Percentiles rank a stretch among this genome's conserved stretches.
Evolutionary conservation across 371 early-diverging fungal genomes (phyloP).

Genomic region (Mucor irregularis): DNA sequence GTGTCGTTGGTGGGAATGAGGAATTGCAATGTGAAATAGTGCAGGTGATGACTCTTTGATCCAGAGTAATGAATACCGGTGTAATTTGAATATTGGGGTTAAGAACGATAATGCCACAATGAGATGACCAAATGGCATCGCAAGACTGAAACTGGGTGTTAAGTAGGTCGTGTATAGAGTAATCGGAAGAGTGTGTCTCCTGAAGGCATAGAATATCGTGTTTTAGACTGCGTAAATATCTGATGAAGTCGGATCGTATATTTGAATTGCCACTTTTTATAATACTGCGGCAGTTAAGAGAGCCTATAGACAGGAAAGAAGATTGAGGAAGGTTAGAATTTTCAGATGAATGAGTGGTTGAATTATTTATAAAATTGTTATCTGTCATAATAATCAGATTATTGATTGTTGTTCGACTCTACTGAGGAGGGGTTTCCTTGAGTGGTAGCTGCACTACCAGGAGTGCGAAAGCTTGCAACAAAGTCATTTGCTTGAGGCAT

Average conservation of each 20-base stretch:
- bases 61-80: background rate
- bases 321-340: background rate
- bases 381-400: background rate
- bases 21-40: background rate
- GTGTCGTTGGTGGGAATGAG: background rate
- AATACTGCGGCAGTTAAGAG: slow-evolving; percentile 9
- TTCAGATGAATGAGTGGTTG: background rate
- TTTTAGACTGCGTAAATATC: background rate
- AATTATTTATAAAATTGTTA: background rate
- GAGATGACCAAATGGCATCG: background rate
- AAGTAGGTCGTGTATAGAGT: background rate
- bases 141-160: background rate
- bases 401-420: too few relatives aligned
- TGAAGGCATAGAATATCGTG: slow-evolving; percentile 9
- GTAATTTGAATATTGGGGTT: background rate
- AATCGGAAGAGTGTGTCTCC: slow-evolving; percentile 1
- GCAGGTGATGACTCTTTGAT: background rate
- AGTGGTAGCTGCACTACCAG: too few relatives aligned
- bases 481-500: too few relatives aligned
- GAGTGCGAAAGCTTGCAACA: too few relatives aligned
- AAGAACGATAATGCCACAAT: slow-evolving; percentile 6
- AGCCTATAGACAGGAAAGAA: background rate
- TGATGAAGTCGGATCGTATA: background rate
- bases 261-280: background rate
- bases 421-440: too few relatives aligned